Evolutionary conservation across 768 basidiomycete genomes (phyloP).

Genomic region (Candolleomyces efflorescens): DNA sequence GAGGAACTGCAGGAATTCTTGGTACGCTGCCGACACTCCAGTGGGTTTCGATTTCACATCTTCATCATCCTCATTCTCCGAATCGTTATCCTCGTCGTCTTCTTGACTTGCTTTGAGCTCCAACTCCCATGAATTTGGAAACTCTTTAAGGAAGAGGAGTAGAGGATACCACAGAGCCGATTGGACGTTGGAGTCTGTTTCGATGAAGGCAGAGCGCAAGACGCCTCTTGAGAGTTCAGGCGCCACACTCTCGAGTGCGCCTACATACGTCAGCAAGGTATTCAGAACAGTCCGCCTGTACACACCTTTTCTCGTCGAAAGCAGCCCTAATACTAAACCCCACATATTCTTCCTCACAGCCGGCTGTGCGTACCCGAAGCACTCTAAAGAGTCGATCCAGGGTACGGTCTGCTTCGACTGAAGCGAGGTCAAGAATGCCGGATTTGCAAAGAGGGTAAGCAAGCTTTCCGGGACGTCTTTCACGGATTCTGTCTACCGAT

Average conservation of each 20-base stretch:
- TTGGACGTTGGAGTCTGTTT: slow-evolving; percentile 69
- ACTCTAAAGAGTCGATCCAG: slow-evolving; percentile 37
- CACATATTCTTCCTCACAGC: slow-evolving; percentile 71
- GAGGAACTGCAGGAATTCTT: slow-evolving; percentile 77
- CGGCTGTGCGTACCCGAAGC: slow-evolving; percentile 65
- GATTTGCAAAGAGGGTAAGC: slow-evolving; percentile 41
- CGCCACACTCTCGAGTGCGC: slow-evolving; percentile 26
- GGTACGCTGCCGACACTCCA: slow-evolving; percentile 45
- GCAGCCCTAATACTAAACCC: slow-evolving; percentile 43
- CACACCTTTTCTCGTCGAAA: slow-evolving; percentile 44
- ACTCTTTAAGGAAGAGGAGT: slow-evolving; percentile 67
- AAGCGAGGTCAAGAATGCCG: slow-evolving; percentile 57
- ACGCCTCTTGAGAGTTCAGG: slow-evolving; percentile 51
- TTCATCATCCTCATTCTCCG: slow-evolving; percentile 29
- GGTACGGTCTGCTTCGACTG: slow-evolving; percentile 39
- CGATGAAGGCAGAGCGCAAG: slow-evolving; percentile 65
- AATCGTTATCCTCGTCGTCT: slow-evolving; percentile 33
- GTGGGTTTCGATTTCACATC: slow-evolving; percentile 10
- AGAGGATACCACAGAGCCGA: slow-evolving; percentile 65
- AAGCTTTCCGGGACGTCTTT: slow-evolving; percentile 22
- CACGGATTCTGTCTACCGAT: not conserved
- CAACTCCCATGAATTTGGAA: slow-evolving; percentile 61
- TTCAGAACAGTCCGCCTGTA: not conserved
- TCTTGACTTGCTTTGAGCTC: slow-evolving; percentile 23
- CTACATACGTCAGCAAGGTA: slow-evolving; percentile 6